phyloP scores from a whole-genome alignment of 495 filamentous ascomycete genomes.

The Penicillium lagena region DNA sequence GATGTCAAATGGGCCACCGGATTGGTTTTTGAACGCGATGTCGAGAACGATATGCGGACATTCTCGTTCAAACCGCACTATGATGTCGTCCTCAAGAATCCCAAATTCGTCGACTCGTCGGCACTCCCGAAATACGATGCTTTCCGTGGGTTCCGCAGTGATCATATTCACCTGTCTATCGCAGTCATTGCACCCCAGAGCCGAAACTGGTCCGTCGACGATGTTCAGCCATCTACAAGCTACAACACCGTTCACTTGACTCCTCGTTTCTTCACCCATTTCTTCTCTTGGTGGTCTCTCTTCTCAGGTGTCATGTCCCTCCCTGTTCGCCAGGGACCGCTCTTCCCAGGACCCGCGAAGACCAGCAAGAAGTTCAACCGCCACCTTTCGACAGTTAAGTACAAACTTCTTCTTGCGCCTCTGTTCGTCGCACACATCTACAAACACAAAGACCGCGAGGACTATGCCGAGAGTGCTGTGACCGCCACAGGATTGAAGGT shows the following conservation, averaged over 20 bases:
- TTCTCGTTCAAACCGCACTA: slow-evolving; percentile 92
- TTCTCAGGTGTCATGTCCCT: slow-evolving; percentile 94
- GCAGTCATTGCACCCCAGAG: slow-evolving; percentile 78
- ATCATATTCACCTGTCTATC: slow-evolving; percentile 91
- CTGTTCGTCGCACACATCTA: slow-evolving; percentile 95
- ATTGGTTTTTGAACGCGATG: slow-evolving; percentile 82
- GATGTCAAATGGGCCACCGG: slow-evolving; percentile 88
- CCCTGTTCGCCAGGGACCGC: slow-evolving; percentile 81
- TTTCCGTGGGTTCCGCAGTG: slow-evolving; percentile 86
- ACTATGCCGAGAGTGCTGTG: slow-evolving; percentile 70
- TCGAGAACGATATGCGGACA: slow-evolving; percentile 56
- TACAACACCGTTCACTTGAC: slow-evolving; percentile 94
- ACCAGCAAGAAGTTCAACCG: slow-evolving; percentile 97
- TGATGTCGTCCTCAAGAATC: slow-evolving; percentile 77
- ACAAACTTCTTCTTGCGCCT: slow-evolving; percentile 86
- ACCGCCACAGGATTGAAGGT: slow-evolving; percentile 93
- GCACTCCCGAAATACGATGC: slow-evolving; percentile 69
- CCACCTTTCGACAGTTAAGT: slow-evolving; percentile 95
- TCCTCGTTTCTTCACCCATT: slow-evolving; percentile 95
- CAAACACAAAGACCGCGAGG: slow-evolving; percentile 94
- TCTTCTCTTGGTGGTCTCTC: slow-evolving; percentile 96
- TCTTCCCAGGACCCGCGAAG: slow-evolving; percentile 90
- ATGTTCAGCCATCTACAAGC: slow-evolving; percentile 66
- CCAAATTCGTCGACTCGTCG: slow-evolving; percentile 57
- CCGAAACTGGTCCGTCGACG: slow-evolving; percentile 66